Evolutionary conservation across 1,284 basidiomycete genomes (phyloP), one percentile per base, ranked within the genome.

Genomic region (Boletellus deceptivus): DNA sequence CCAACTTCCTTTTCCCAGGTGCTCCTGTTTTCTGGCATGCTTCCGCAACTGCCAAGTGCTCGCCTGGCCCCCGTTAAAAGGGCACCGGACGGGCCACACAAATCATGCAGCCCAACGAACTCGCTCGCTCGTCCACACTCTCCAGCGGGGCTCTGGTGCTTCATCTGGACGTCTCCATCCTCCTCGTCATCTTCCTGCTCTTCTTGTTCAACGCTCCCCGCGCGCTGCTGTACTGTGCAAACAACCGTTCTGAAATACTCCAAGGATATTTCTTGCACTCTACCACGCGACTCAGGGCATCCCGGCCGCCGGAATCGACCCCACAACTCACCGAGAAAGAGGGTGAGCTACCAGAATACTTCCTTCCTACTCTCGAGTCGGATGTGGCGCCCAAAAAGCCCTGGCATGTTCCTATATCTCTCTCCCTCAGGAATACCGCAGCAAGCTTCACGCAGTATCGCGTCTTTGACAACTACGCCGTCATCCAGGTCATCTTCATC

Each of bases 401-500:
- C 3, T 74, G 75, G 25, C 81, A 82, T 55, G 55, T 83, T 18
- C 61, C 75, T 24, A 65, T 76, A 33, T 70, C 69, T 53, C 63
- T 71, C 3, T 61, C 67, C 1, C 61, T 74, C 46, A 57, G 78
- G 33, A 73, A 75, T n/a, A 72, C 70, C 3, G 44, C 76, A 25
- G 71, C 73, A 10, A 59, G 61, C 11, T 58, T 72, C 9, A 60
- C 79, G 39, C 71, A 73, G 3, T 53, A 59, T 24, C 65, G 74
- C 36, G 46, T 84, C 41, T 56, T 71, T 2, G 72, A 76, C 17
- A 76, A 79, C n/a, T 76, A 80, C 53, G 76, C 78, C 14, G 47
- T 82, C 8, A 72, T 74, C 3, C 81, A 83, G 59, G 60, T 72
- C 16, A 20, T 78, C 22, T 58, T 84, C 34, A 68, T 83, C 53